phyloP scores from a whole-genome alignment of 2,329 filamentous ascomycete genomes.

The Botrytis sinoallii region DNA sequence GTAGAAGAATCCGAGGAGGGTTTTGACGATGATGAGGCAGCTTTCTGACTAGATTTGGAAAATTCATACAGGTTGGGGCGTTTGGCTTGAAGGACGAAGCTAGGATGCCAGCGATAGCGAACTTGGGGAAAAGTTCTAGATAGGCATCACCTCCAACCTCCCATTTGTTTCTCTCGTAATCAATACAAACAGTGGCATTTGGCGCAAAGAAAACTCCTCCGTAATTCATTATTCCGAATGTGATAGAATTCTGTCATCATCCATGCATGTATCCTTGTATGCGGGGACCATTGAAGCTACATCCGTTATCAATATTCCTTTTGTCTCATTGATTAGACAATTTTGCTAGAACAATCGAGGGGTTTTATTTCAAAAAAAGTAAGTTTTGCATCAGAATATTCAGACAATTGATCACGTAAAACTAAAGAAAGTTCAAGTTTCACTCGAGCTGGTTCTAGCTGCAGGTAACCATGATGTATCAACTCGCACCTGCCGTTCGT shows the following conservation, averaged over 20 bases:
- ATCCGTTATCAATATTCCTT: background rate
- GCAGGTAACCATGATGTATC: too few relatives aligned
- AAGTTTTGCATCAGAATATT: background rate
- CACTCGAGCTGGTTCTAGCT: background rate
- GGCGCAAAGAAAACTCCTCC: background rate
- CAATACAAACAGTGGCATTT: background rate
- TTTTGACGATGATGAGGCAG: constrained; percentile 37
- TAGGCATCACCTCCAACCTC: constrained; percentile 27
- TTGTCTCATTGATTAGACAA: background rate
- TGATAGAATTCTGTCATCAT: background rate
- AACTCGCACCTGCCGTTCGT: background rate
- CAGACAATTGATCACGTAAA: background rate
- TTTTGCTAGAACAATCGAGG: background rate
- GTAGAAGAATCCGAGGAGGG: background rate
- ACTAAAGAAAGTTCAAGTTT: background rate
- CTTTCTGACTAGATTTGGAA: background rate
- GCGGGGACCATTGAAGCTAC: background rate
- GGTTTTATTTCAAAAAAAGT: background rate
- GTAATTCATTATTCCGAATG: background rate
- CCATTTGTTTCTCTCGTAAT: background rate
- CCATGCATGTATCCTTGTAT: background rate
- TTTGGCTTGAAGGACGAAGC: background rate
- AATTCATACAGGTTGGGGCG: background rate
- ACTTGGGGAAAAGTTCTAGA: constrained; percentile 30
- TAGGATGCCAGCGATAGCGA: background rate